These are phyloP conservation scores for Tolypocladium album DNA, from an alignment of 2,329 filamentous ascomycete species.

Conservation along the genomic window DNA sequence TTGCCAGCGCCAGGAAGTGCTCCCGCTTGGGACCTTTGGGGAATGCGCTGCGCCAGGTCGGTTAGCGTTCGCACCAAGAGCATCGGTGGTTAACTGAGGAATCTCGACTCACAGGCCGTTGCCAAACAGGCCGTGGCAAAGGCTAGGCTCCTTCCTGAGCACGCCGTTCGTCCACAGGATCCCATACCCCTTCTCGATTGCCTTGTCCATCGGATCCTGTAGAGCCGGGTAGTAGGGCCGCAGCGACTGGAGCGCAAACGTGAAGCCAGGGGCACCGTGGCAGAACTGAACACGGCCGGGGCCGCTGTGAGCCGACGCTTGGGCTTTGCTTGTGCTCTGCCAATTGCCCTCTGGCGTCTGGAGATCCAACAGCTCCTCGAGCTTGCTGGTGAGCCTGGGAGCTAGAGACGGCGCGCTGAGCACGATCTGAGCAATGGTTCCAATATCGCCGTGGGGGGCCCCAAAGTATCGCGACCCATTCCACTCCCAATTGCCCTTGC, in stretches of 20 bases:
- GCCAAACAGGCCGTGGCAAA: slow-evolving; percentile 56
- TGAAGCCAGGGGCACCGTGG: slow-evolving; percentile 54
- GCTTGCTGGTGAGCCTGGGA: slow-evolving; percentile 36
- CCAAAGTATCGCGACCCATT: slow-evolving; percentile 53
- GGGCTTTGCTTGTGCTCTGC: slow-evolving; percentile 32
- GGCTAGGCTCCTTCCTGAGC: slow-evolving; percentile 51
- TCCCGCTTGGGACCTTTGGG: slow-evolving; percentile 23
- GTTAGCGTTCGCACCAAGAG: slow-evolving; percentile 4
- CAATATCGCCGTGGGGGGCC: slow-evolving; percentile 56
- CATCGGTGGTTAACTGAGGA: background rate
- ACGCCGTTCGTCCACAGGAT: slow-evolving; percentile 47
- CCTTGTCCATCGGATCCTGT: slow-evolving; percentile 38
- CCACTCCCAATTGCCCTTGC: slow-evolving; percentile 47
- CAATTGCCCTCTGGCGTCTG: slow-evolving; percentile 56
- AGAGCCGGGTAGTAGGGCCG: slow-evolving; percentile 44
- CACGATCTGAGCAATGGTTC: slow-evolving; percentile 61
- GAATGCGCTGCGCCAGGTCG: slow-evolving; percentile 17
- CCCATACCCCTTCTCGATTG: slow-evolving; percentile 38
- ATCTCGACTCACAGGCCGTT: slow-evolving; percentile 45
- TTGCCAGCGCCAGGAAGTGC: slow-evolving; percentile 48
- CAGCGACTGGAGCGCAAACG: slow-evolving; percentile 46
- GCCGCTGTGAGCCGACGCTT: slow-evolving; percentile 25
- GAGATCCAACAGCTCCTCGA: slow-evolving; percentile 45
- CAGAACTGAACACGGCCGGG: slow-evolving; percentile 46
- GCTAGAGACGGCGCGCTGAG: slow-evolving; percentile 45